A percentile compares a stretch with the other conserved stretches of the same genome.
phyloP scores from a whole-genome alignment of 78 protist genomes.

The Neovahlkampfia damariscottae region DNA sequence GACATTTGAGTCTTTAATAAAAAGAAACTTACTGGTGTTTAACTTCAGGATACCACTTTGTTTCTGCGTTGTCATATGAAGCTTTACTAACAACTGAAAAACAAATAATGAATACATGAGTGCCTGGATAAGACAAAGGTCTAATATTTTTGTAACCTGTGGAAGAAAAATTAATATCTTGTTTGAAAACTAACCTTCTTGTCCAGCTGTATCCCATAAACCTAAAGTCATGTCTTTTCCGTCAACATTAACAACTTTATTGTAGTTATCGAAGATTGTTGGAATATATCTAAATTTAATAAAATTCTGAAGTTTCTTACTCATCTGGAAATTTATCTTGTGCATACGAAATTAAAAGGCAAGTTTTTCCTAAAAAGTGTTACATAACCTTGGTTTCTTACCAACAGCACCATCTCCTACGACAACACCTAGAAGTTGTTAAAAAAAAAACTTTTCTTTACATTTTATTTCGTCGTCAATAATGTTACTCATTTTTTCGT shows the following conservation, averaged over 20 bases:
- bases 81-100: conserved; percentile 58
- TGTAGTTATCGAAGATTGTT: conserved; percentile 76
- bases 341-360: conserved; percentile 58
- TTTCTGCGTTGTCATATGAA: conserved; percentile 63
- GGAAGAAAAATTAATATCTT: background rate
- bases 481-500: too few relatives aligned
- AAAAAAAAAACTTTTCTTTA: too few relatives aligned
- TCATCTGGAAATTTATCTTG: conserved; percentile 62
- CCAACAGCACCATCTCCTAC: conserved; percentile 2
- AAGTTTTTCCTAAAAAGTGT: conserved; percentile 68
- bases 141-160: background rate
- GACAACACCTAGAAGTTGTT: too few relatives aligned
- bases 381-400: too few relatives aligned
- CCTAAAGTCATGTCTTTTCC: conserved; percentile 42
- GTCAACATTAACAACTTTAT: conserved; percentile 71
- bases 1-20: too few relatives aligned
- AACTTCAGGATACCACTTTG: conserved; percentile 78
- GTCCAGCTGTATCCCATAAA: conserved; percentile 96
- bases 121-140: conserved; percentile 61
- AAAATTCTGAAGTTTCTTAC: too few relatives aligned
- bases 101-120: conserved; percentile 85
- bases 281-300: too few relatives aligned
- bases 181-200: conserved; percentile 77
- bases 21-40: conserved; percentile 70
- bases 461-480: too few relatives aligned